A percentile compares a stretch with the other conserved stretches of the same genome.
phyloP scores from a whole-genome alignment of 164 flowering plant genomes.

The Houttuynia cordata region DNA sequence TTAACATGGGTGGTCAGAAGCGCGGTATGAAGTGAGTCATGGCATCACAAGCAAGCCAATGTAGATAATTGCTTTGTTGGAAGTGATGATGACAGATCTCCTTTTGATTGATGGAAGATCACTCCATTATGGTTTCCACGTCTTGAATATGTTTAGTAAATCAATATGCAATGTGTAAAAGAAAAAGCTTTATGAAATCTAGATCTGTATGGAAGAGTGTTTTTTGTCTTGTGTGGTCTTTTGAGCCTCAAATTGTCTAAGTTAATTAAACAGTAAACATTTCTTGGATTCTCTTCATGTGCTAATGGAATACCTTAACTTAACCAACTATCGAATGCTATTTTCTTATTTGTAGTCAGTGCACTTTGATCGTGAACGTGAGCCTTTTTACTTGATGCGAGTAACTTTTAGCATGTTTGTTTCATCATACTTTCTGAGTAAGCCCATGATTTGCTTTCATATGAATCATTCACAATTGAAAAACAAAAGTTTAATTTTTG shows the following conservation, averaged over 20 bases:
- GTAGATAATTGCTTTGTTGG: no score
- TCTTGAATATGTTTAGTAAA: no score
- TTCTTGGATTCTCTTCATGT: conserved; percentile 11
- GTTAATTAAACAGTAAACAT: conserved; percentile 9
- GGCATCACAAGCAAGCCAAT: no score
- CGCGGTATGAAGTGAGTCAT: no score
- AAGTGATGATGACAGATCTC: conserved; percentile 4
- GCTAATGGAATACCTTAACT: conserved; percentile 8
- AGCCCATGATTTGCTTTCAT: conserved; percentile 5
- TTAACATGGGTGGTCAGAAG: no score
- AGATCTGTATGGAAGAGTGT: conserved; percentile 3
- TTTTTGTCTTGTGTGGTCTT: conserved; percentile 20
- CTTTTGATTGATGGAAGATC: conserved; percentile 29
- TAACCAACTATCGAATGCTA: not conserved
- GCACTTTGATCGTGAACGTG: conserved; percentile 10
- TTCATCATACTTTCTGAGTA: conserved; percentile 4
- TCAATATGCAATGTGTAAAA: no score
- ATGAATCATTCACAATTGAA: conserved; percentile 11
- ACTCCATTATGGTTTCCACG: conserved; percentile 7
- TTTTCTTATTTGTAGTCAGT: conserved; percentile 4
- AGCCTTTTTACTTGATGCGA: conserved; percentile 1
- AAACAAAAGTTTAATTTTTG: conserved; percentile 3
- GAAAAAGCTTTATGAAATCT: not conserved
- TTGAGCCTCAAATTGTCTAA: conserved; percentile 8
- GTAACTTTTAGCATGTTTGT: not conserved